These are phyloP conservation scores for Suillus lakei DNA, from an alignment of 768 basidiomycete species.

Conservation along the genomic window DNA sequence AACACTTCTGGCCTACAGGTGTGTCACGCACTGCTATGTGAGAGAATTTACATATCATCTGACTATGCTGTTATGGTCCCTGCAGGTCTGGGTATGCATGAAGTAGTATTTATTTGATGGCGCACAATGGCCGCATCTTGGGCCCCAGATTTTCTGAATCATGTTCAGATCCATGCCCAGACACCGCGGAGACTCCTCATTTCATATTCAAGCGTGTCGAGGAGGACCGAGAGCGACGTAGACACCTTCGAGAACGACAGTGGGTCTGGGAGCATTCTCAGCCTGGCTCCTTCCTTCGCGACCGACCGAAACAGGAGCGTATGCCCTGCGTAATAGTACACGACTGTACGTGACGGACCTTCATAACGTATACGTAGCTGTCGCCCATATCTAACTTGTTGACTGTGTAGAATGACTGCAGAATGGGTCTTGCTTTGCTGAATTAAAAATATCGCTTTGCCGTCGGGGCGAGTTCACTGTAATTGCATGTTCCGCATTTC, in stretches of 20 bases:
- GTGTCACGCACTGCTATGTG: background rate
- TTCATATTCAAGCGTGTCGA: background rate
- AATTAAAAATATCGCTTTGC: background rate
- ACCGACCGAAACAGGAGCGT: background rate
- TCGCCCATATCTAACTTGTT: background rate
- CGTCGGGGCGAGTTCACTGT: background rate
- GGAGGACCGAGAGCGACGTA: background rate
- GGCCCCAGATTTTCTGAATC: background rate
- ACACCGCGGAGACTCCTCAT: background rate
- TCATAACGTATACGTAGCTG: background rate
- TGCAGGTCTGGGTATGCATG: background rate
- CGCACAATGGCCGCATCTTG: background rate
- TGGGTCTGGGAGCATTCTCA: constrained; percentile 71
- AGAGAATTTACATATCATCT: background rate
- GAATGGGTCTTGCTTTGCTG: background rate
- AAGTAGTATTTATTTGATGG: background rate
- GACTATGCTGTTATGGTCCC: background rate
- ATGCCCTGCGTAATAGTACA: background rate
- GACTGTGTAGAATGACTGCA: background rate
- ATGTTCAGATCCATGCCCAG: background rate
- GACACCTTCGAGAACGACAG: background rate
- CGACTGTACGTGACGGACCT: background rate
- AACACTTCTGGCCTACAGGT: background rate
- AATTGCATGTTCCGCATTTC: background rate
- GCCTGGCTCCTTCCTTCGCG: background rate